These are phyloP conservation scores for Mangifera indica DNA, from an alignment of 345 rosid species.

Conservation along the genomic window DNA sequence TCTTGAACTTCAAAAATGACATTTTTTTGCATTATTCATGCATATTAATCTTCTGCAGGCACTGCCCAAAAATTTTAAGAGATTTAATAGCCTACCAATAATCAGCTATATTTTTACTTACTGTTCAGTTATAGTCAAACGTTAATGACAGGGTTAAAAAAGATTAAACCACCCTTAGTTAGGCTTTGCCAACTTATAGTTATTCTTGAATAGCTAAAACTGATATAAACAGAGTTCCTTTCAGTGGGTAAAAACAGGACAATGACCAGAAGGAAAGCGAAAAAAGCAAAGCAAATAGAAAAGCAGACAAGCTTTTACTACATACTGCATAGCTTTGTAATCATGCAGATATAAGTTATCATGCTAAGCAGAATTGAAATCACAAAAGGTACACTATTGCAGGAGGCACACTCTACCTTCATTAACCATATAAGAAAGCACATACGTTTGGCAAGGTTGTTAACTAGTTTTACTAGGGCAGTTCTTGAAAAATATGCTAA, in stretches of 20 bases:
- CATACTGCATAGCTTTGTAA: not conserved
- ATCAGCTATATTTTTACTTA: not conserved
- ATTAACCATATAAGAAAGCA: not conserved
- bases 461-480: not conserved
- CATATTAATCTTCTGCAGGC: not conserved
- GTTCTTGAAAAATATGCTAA: not conserved
- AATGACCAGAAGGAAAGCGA: not conserved
- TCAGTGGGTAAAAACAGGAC: not conserved
- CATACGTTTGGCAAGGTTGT: not conserved
- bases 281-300: not conserved
- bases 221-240: not conserved
- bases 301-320: not conserved
- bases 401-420: not conserved
- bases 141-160: not conserved
- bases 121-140: not conserved
- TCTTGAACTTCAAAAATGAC: not conserved
- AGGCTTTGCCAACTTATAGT: not conserved
- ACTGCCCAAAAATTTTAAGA: not conserved
- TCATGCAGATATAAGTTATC: too few relatives aligned
- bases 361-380: too few relatives aligned
- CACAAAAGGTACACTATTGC: not conserved
- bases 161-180: not conserved
- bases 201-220: not conserved
- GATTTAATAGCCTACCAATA: not conserved
- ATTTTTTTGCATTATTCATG: not conserved